Conservation (phyloP, 2,329 filamentous ascomycete species). For the Neopestalotiopsis sp. region DNA sequence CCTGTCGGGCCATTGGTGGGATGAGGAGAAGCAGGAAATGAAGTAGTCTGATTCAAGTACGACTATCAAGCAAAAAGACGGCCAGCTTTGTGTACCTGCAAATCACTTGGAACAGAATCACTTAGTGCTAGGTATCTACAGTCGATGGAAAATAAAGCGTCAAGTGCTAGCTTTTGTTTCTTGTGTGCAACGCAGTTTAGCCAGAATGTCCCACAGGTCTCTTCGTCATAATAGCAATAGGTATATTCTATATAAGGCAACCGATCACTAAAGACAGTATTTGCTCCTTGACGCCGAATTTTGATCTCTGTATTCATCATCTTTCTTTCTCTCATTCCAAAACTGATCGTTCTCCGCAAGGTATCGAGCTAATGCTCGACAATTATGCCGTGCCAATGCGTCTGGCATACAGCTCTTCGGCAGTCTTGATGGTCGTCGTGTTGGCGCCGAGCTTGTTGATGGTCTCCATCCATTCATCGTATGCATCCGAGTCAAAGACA, state of each 20-base stretch:
- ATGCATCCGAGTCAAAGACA: conserved; percentile 89
- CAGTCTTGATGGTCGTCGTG: conserved; percentile 84
- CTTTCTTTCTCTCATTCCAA: background rate
- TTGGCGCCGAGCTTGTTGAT: conserved; percentile 93
- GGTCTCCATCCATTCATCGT: conserved; percentile 94
- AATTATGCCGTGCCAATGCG: conserved; percentile 21
- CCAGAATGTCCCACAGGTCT: too few relatives aligned
- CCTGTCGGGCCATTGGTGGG: conserved; percentile 43
- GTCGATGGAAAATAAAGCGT: too few relatives aligned
- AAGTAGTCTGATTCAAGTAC: conserved; percentile 20
- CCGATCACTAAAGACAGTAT: background rate
- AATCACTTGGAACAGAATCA: background rate
- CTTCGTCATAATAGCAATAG: too few relatives aligned
- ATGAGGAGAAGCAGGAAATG: conserved; percentile 36
- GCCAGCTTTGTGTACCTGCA: background rate
- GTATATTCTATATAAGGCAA: background rate
- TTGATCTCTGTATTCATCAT: background rate
- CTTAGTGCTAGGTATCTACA: too few relatives aligned
- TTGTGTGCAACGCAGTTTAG: too few relatives aligned
- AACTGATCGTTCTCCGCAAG: background rate
- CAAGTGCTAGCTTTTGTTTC: too few relatives aligned
- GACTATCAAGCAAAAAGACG: background rate
- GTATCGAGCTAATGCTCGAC: background rate
- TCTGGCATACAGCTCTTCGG: conserved; percentile 69
- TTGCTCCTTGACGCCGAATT: background rate